Conservation (phyloP, 1,139 yeast species). For the Pichia sp. region DNA sequence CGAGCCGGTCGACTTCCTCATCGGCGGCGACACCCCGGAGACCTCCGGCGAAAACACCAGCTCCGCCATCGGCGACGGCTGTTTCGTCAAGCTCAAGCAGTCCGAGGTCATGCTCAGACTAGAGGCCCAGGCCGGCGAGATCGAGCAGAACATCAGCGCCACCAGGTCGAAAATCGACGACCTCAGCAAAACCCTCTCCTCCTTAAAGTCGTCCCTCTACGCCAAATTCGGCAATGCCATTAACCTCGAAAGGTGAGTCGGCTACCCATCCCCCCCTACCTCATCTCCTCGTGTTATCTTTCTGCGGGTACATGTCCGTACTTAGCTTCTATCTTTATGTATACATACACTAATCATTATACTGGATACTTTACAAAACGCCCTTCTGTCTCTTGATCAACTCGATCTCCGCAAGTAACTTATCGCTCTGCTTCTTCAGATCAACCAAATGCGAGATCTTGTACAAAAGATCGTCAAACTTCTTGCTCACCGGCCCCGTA, state of each 20-base stretch:
- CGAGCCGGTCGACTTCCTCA: conserved; percentile 54
- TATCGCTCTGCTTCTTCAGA: conserved; percentile 81
- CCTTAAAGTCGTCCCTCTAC: conserved; percentile 68
- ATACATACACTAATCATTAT: background rate
- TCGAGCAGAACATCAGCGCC: conserved; percentile 46
- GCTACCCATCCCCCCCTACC: background rate
- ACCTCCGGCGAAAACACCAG: conserved; percentile 28
- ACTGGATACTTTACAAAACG: conserved; percentile 12
- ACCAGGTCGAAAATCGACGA: conserved; percentile 46
- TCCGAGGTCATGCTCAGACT: conserved; percentile 60
- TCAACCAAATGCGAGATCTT: conserved; percentile 73
- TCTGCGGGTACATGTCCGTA: background rate
- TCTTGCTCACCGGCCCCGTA: conserved; percentile 71
- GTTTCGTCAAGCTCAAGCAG: conserved; percentile 65
- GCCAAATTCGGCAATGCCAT: conserved; percentile 88
- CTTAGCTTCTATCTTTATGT: background rate
- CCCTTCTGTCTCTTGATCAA: conserved; percentile 44
- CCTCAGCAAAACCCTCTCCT: conserved; percentile 48
- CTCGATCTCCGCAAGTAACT: conserved; percentile 73
- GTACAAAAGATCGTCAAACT: conserved; percentile 72
- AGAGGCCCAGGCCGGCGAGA: conserved; percentile 52
- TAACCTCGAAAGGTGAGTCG: conserved; percentile 60
- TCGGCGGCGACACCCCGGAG: conserved; percentile 47
- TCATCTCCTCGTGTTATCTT: conserved; percentile 3
- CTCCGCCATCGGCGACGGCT: conserved; percentile 13